Evolutionary conservation across 2,329 filamentous ascomycete species (phyloP).

Genomic region (Cercospora berteroae): DNA sequence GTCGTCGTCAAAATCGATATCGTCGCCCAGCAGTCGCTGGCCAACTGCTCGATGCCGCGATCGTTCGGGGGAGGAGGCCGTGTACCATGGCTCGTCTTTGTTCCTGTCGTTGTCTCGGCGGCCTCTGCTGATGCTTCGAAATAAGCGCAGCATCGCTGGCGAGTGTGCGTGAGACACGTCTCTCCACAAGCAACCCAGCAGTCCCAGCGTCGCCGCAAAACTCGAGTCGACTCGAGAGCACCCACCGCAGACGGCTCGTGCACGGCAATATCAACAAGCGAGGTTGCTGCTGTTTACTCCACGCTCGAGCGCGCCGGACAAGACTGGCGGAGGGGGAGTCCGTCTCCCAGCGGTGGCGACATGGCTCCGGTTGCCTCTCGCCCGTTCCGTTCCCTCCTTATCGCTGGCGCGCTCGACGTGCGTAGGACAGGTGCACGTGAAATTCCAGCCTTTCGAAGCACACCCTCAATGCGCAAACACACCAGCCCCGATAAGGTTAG

Average conservation of each 20-base stretch:
- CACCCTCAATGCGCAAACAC: conserved; percentile 3
- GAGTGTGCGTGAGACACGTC: conserved; percentile 12
- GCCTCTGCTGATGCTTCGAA: conserved; percentile 29
- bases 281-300: not conserved
- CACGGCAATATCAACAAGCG: conserved; percentile 9
- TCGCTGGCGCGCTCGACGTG: not conserved
- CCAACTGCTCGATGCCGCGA: conserved; percentile 30
- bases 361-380: conserved; percentile 1
- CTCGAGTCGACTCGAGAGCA: not conserved
- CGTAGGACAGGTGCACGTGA: conserved; percentile 12
- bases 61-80: conserved; percentile 29
- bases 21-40: conserved; percentile 22
- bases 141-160: conserved; percentile 27
- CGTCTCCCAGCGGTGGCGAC: not conserved
- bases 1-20: conserved; percentile 25
- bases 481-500: conserved; percentile 7
- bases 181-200: conserved; percentile 1
- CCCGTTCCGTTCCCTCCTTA: conserved; percentile 8
- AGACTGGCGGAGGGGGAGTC: not conserved
- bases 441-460: conserved; percentile 7
- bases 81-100: conserved; percentile 19
- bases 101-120: conserved; percentile 19
- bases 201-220: not conserved
- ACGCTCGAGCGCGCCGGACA: not conserved
- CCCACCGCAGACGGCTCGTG: conserved; percentile 1